Conservation (phyloP, 1,139 yeast species). For the Kurtzmaniella quercitrusa region DNA sequence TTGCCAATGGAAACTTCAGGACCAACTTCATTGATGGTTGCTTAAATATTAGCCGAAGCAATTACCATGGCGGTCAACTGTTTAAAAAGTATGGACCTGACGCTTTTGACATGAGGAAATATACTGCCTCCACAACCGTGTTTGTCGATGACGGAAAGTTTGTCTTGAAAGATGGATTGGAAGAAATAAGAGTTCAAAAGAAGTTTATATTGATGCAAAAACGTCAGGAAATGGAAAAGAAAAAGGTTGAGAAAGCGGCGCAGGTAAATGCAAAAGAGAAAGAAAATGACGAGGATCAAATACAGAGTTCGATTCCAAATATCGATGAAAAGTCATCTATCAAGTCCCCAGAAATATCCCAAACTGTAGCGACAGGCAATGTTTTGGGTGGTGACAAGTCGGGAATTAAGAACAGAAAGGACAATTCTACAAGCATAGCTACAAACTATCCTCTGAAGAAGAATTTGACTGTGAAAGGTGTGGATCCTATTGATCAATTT, state of each 20-base stretch:
- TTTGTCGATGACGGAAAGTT: slow-evolving; percentile 8
- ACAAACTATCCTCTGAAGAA: no score
- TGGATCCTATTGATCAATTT: slow-evolving; percentile 48
- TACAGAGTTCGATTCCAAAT: no score
- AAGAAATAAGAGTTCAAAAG: not conserved
- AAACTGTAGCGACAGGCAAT: not conserved
- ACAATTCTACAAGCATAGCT: not conserved
- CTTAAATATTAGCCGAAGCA: slow-evolving; percentile 38
- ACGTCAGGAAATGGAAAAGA: slow-evolving; percentile 9
- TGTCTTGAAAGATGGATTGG: slow-evolving; percentile 7
- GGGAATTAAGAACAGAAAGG: slow-evolving; percentile 1
- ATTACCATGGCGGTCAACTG: slow-evolving; percentile 19
- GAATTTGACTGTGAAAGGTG: not conserved
- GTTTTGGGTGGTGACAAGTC: not conserved
- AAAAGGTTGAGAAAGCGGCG: not conserved
- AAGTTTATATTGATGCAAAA: slow-evolving; percentile 2
- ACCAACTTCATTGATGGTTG: slow-evolving; percentile 26
- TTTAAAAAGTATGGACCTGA: slow-evolving; percentile 21
- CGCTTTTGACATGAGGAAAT: slow-evolving; percentile 27
- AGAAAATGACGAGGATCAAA: not conserved
- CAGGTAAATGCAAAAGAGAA: slow-evolving; percentile 5
- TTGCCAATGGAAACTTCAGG: slow-evolving; percentile 18
- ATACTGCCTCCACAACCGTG: slow-evolving; percentile 23
- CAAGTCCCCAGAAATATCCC: no score
- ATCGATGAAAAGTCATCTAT: no score